These are phyloP conservation scores for Oehlia diaphana DNA, from an alignment of 192 early-diverging fungal species.

Conservation along the genomic window DNA sequence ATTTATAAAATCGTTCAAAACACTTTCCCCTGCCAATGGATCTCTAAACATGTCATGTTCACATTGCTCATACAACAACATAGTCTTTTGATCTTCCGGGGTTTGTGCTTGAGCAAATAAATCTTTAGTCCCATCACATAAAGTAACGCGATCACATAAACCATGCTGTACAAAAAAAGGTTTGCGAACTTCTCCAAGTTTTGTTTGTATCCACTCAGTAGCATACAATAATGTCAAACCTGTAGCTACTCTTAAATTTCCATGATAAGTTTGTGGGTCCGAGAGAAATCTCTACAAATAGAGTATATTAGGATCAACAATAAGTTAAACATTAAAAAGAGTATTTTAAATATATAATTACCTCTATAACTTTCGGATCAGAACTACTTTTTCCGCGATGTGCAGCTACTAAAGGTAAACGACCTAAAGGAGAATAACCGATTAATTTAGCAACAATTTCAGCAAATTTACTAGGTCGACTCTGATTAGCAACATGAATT, in stretches of 20 bases:
- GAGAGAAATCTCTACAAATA: not conserved
- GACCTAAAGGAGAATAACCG: conserved; percentile 15
- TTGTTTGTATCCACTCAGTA: conserved; percentile 11
- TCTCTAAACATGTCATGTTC: conserved; percentile 27
- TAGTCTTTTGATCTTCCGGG: not conserved
- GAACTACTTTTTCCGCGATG: conserved; percentile 6
- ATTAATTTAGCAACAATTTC: conserved; percentile 8
- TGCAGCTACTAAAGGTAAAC: conserved; percentile 8
- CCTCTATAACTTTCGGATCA: conserved; percentile 9
- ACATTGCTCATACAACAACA: conserved; percentile 19
- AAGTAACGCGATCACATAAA: conserved; percentile 11
- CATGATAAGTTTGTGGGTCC: conserved; percentile 26
- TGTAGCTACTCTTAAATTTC: conserved; percentile 18
- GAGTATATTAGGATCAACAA: not conserved
- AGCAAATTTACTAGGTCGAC: conserved; percentile 11
- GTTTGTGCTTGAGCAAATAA: conserved; percentile 19
- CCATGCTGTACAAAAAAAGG: conserved; percentile 27
- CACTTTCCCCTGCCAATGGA: not conserved
- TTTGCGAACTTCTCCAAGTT: conserved; percentile 9
- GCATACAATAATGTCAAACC: not conserved
- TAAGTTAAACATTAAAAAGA: not conserved
- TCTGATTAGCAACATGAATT: conserved; percentile 7
- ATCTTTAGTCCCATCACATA: not conserved
- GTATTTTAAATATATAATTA: not conserved
- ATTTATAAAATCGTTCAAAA: conserved; percentile 10